A percentile compares a stretch with the other conserved stretches of the same genome.
phyloP scores from a whole-genome alignment of 2,329 filamentous ascomycete genomes.

The Pestalotiopsis sp. region DNA sequence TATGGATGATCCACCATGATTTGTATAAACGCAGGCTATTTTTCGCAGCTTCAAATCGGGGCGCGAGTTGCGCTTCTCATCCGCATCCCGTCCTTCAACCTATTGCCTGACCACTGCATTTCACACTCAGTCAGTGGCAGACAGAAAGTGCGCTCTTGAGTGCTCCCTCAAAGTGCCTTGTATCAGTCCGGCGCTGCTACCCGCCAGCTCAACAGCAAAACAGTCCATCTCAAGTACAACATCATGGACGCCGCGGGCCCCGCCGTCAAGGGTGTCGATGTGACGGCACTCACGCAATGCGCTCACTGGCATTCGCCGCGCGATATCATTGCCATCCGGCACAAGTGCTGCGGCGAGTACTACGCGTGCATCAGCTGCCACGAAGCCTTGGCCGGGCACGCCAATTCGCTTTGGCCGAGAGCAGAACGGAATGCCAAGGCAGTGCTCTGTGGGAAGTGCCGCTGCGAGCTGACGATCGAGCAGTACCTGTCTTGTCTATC shows the following conservation, averaged over 20 bases:
- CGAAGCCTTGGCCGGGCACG: constrained; percentile 19
- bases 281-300: constrained; percentile 22
- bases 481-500: constrained; percentile 21
- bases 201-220: neutral
- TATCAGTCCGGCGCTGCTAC: no score
- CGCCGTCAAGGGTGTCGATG: constrained; percentile 20
- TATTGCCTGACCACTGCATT: no score
- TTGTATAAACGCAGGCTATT: no score
- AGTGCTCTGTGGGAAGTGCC: constrained; percentile 23
- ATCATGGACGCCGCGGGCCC: neutral
- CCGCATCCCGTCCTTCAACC: no score
- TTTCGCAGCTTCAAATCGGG: no score
- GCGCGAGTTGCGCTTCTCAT: no score
- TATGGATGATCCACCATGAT: no score
- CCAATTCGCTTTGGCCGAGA: constrained; percentile 18
- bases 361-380: constrained; percentile 27
- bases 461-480: constrained; percentile 19
- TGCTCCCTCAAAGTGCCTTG: no score
- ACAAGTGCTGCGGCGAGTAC: constrained; percentile 25
- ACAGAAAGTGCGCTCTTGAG: no score
- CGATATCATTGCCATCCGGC: constrained; percentile 26
- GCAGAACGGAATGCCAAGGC: constrained; percentile 17
- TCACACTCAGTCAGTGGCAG: no score
- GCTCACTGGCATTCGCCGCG: constrained; percentile 25
- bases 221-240: neutral